Conservation (phyloP, 768 basidiomycete species). For the Mycena galopus region DNA sequence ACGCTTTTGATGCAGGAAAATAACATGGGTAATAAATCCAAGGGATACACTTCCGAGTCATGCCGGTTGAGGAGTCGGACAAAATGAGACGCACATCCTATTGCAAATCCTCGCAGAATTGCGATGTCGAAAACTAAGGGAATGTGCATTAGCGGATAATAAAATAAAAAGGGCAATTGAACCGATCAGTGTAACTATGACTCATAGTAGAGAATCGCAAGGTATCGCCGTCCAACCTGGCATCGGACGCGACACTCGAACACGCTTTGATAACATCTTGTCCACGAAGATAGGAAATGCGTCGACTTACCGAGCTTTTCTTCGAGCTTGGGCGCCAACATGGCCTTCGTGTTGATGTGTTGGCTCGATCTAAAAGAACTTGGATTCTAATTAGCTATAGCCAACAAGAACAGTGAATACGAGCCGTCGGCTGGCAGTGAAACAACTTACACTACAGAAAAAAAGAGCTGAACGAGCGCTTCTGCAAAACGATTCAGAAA, state of each 20-base stretch:
- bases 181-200: slow-evolving; percentile 1
- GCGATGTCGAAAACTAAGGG: neutral
- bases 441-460: no score
- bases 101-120: no score
- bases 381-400: no score
- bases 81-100: no score
- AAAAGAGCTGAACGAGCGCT: no score
- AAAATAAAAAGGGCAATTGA: neutral
- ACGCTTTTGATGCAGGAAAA: neutral
- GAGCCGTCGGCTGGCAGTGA: no score
- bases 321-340: no score
- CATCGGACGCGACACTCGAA: neutral
- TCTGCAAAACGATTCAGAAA: no score
- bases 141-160: neutral
- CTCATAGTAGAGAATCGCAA: neutral
- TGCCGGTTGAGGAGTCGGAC: no score
- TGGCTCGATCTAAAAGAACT: no score
- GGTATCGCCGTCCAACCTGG: neutral
- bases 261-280: neutral
- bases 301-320: neutral
- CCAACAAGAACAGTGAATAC: no score
- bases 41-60: neutral
- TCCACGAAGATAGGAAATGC: neutral
- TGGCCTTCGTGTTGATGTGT: no score
- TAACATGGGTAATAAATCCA: neutral